Evolutionary conservation across 2,329 filamentous ascomycete species (phyloP), one percentile per base, ranked within the genome.

Genomic region (Sporothrix pallida): DNA sequence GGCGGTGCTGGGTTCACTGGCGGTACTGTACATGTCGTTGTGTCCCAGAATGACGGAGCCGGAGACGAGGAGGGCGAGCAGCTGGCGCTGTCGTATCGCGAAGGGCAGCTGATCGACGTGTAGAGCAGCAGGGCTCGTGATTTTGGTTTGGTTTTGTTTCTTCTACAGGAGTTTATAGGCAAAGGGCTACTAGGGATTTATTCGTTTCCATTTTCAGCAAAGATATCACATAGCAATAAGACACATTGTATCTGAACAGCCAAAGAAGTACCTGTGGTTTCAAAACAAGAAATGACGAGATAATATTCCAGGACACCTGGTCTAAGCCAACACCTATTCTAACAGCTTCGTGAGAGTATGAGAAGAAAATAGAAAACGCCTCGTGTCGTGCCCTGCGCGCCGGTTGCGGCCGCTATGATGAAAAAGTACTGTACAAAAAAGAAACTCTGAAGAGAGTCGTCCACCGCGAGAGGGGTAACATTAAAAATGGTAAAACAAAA

Each of bases 81-180:
- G n/a, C 20, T 50, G 13, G 54, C 31, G 7, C 50, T 44, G 54
- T 65, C 67, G 52, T 76, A 74, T 58, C 69, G 42, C n/a, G 75
- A 76, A 13, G 74, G 72, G 8, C 12, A 7, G 15, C 67, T 76
- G 37, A 75, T 76, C 23, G 75, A 76, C 1, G 0, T 73, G 5
- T 74, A 46, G 37, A 23, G 50, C 23, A 37, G 2, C 71, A 31
- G 37, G 20, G 50, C 23, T 42, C 50, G 42, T n/a, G 31, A 58
- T 8, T 26, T 56, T 23, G 17, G 13, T 60, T 44, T 60, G 23
- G n/a, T 68, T 26, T 48, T 26, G 13, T 58, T 42, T 37, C 31
- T 37, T 68, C 2, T 26, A 37, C 6, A 6, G 65, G 65, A 52
- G 65, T 58, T 68, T 48, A 8, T 15, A 17, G 62, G 62, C 62